These are phyloP conservation scores for Eimeria nieschulzi DNA, from an alignment of 169 alveolate genomes.

Conservation along the genomic window DNA sequence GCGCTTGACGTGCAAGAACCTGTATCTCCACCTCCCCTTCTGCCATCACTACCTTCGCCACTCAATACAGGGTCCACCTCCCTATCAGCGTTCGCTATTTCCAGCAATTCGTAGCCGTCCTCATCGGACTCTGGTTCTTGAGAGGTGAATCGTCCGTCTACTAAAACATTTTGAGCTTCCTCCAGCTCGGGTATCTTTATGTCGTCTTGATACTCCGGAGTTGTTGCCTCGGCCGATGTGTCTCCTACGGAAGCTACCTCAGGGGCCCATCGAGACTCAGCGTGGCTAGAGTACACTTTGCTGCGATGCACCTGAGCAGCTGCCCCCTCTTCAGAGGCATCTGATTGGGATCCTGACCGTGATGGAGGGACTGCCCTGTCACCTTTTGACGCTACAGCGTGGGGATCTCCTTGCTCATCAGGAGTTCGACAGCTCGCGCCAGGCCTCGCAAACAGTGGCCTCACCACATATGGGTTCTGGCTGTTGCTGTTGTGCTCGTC, in stretches of 20 bases:
- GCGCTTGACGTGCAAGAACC: not conserved
- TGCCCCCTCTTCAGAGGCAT: not conserved
- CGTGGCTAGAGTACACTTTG: not conserved
- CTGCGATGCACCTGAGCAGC: not conserved
- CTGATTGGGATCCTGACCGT: not conserved
- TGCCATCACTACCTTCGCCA: not conserved
- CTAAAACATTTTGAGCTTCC: not conserved
- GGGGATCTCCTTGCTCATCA: no score
- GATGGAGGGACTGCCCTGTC: not conserved
- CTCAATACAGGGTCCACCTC: not conserved
- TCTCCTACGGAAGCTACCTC: not conserved
- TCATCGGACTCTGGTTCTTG: constrained; percentile 2
- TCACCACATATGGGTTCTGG: no score
- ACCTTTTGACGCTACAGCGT: no score
- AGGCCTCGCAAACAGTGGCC: no score
- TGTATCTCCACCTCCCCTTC: not conserved
- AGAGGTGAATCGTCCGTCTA: not conserved
- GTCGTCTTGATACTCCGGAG: not conserved
- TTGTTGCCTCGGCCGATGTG: constrained; percentile 8
- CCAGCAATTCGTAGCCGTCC: not conserved
- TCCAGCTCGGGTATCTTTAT: not conserved
- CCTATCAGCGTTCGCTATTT: not conserved
- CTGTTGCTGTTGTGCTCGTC: constrained; percentile 12
- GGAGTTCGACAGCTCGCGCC: no score
- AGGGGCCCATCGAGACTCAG: not conserved